These are phyloP conservation scores for Candida silvatica DNA, from an alignment of 805 yeast species.

Conservation along the genomic window DNA sequence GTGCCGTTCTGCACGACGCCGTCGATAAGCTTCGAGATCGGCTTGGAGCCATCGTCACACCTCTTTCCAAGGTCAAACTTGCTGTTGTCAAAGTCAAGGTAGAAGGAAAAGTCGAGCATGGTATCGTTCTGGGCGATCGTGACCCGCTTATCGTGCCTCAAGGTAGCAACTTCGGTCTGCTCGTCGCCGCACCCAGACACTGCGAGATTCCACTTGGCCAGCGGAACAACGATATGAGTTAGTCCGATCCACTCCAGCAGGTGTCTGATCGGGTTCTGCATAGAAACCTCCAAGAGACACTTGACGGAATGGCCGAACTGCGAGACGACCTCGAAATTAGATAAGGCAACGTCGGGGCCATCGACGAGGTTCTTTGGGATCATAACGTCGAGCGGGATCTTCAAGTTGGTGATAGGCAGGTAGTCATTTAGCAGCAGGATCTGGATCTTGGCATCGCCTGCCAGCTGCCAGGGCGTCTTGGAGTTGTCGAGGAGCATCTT, in stretches of 20 bases:
- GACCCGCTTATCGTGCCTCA: slow-evolving; percentile 9
- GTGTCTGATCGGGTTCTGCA: slow-evolving; percentile 11
- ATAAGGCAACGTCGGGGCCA: slow-evolving; percentile 18
- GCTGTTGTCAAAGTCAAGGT: slow-evolving; percentile 1
- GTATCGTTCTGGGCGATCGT: slow-evolving; percentile 1
- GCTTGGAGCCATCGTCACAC: slow-evolving; percentile 5
- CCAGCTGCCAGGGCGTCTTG: too few species aligned
- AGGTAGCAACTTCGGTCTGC: slow-evolving; percentile 21
- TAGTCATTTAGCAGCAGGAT: slow-evolving; percentile 25
- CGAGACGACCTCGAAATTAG: slow-evolving; percentile 13
- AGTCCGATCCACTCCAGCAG: slow-evolving; percentile 6
- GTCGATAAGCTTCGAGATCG: slow-evolving; percentile 11
- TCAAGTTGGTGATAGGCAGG: slow-evolving; percentile 23
- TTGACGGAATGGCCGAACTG: slow-evolving; percentile 14
- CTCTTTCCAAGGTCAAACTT: slow-evolving; percentile 10
- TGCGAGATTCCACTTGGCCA: slow-evolving; percentile 26
- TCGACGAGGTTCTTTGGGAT: slow-evolving; percentile 18
- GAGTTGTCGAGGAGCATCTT: too few species aligned
- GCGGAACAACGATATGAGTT: slow-evolving; percentile 22
- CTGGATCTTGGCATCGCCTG: slow-evolving; percentile 23
- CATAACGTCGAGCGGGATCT: slow-evolving; percentile 23
- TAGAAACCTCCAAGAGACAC: slow-evolving; percentile 12
- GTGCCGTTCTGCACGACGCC: slow-evolving; percentile 5
- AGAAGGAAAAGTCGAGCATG: slow-evolving; percentile 10
- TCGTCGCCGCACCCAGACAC: slow-evolving; percentile 29